Base-by-base conservation (phyloP, 441 rosid genomes). In the Aleurites moluccanus region DNA sequence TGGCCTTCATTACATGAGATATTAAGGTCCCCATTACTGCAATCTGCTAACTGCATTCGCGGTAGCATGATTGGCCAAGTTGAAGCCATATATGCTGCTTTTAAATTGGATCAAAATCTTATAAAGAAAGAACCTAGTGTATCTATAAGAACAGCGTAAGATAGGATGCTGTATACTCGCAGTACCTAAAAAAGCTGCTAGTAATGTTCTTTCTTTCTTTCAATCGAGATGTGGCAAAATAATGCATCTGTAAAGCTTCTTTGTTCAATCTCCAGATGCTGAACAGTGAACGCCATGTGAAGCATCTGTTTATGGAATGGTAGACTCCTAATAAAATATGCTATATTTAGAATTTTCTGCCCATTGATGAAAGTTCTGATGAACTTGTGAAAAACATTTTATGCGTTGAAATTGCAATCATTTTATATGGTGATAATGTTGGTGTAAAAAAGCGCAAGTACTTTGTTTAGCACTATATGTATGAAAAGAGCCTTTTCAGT, bases 61-160 rank as follows among this genome's bases (percentile, higher is more conserved):
- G 79, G 83, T 64, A 80, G 74, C 21, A 74, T 80, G 79, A 83
- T 75, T 74, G 76, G 68, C 76, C 89, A 84, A 64, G 83, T 87
- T 28, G 89, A 90, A 75, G 89, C 92, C 49, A 82, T 96, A 72
- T 90, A 90, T 81, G 87, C 96, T 80, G 89, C 98, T 35, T 96
- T 96, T 84, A 92, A 86, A 75, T 42, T 90, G 87, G 96, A 87
- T 42, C 84, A 80, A 74, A 90, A 84, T 75, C 52, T 73, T 11
- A 57, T 81, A 23, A 81, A 82, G 83, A 79, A 70, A 66, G 81
- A 83, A 55, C 70, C 78, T 64, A 73, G 65, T 49, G 18, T 72
- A 59, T 77, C 84, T 30, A 18, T 79, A 28, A 79, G 77, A 71
- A 80, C 78, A 57, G 60, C 65, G 10, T 75, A 80, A 63, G 56